phyloP scores from a whole-genome alignment of 2,329 filamentous ascomycete species.

The Chaetomiaceae sp. region DNA sequence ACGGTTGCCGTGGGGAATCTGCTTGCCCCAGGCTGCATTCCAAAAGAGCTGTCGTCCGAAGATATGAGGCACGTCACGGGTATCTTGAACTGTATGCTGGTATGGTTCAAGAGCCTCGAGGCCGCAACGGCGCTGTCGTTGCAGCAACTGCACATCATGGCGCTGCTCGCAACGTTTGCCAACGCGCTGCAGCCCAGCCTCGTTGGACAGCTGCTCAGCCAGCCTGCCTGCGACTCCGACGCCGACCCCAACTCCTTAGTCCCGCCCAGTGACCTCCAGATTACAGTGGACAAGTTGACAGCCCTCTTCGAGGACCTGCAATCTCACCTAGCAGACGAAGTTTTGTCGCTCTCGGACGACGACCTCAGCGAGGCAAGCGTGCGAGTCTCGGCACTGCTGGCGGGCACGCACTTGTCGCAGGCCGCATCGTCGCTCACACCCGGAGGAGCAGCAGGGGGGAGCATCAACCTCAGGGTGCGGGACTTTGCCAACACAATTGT shows the following conservation, averaged over 20 bases:
- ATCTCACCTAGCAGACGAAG: neutral
- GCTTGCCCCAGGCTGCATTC: conserved; percentile 31
- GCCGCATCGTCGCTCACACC: neutral
- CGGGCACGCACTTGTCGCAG: neutral
- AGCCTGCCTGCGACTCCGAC: neutral
- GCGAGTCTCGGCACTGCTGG: neutral
- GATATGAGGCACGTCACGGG: conserved; percentile 12
- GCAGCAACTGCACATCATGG: conserved; percentile 13
- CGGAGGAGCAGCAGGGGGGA: neutral
- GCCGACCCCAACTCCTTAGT: too few species aligned
- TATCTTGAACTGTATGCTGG: conserved; percentile 9
- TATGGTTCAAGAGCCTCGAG: conserved; percentile 7
- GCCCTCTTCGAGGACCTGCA: conserved; percentile 1
- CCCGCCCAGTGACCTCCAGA: neutral
- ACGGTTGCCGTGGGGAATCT: conserved; percentile 35
- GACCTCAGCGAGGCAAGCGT: neutral
- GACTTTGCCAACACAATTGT: conserved; percentile 18
- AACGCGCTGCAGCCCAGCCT: conserved; percentile 15
- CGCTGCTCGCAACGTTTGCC: conserved; percentile 10
- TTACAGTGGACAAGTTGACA: neutral
- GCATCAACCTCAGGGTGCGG: conserved; percentile 8
- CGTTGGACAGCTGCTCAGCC: conserved; percentile 5
- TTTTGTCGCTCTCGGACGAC: neutral
- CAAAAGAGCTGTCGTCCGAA: conserved; percentile 27
- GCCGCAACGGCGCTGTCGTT: conserved; percentile 1